These are phyloP conservation scores for Fomitopsis serialis DNA, from an alignment of 768 basidiomycete genomes.

Conservation along the genomic window DNA sequence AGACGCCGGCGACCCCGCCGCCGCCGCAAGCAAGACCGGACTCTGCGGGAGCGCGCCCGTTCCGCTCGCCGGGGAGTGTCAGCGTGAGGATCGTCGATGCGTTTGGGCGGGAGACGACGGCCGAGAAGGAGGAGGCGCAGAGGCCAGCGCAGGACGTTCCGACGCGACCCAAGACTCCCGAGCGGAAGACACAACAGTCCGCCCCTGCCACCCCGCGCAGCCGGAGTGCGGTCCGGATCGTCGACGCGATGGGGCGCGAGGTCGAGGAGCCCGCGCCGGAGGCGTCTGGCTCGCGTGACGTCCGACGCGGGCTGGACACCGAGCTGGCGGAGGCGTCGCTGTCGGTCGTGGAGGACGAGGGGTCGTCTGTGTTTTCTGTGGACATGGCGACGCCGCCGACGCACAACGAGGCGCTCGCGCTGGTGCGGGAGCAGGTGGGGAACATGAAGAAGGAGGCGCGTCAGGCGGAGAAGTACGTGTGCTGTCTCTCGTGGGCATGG, in stretches of 20 bases:
- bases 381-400: constrained; percentile 21
- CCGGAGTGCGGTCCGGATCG: constrained; percentile 46
- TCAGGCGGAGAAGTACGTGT: constrained; percentile 51
- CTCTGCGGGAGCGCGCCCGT: constrained; percentile 34
- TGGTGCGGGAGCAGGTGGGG: constrained; percentile 52
- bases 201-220: constrained; percentile 16
- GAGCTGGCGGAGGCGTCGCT: neutral
- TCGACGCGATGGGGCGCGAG: constrained; percentile 68
- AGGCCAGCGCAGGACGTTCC: constrained; percentile 1
- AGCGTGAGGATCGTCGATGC: constrained; percentile 67
- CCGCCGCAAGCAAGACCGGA: constrained; percentile 22
- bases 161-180: neutral
- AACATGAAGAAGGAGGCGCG: constrained; percentile 52
- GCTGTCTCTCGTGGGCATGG: constrained; percentile 5
- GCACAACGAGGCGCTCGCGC: constrained; percentile 49
- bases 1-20: constrained; percentile 12
- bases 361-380: neutral
- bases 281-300: neutral
- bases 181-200: constrained; percentile 14
- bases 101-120: constrained; percentile 46
- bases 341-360: neutral
- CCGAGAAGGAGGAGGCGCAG: neutral
- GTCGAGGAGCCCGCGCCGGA: constrained; percentile 26
- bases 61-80: neutral
- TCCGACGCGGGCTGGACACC: neutral